Base-by-base conservation (phyloP, 805 yeast species). In the Candida taoyuanica region DNA sequence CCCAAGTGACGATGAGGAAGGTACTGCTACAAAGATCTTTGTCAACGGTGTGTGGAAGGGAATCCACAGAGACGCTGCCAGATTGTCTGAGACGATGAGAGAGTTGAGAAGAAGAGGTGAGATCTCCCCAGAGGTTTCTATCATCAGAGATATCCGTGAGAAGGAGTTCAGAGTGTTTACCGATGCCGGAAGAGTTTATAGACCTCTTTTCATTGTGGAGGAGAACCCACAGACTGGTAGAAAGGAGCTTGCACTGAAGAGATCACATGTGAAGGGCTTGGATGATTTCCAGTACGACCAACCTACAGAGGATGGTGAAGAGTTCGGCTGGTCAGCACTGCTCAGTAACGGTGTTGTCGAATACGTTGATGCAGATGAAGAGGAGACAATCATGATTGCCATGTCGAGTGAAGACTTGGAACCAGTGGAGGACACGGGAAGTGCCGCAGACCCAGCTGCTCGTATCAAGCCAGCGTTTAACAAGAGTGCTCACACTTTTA, bases 1-100 rank as follows among this genome's bases (percentile, higher is more conserved):
- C 39, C 98, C 98, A 24, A 87, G 86, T 44, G 86, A 86, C 48
- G 81, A 87, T 38, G 89, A 91, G 31, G 86, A 85, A 58, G 86
- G 95, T 24, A 88, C 96, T 58, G 87, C 95, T 21, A 89, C 97
- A 2, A 78, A 96, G 64, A 89, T 93, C 38, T 93, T 93, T 60
- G 94, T 93, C 37, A 93, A 93, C 59, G 99, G 99, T 74, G 96
- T 91, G 39, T 93, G 99, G 99, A 94, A 89, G 36, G 99, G 99
- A 68, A 91, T 94, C 27, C 98, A 91, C 60, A 79, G 95, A 67
- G 96, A 91, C 51, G 97, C 98, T 26, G 85, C 89, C n/a, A 76
- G 78, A 60, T 74, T 93, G 56, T 91, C 86, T 40, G 89, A 84
- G 33, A 89, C 96, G 16, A 83, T 93, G 78, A 78, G 93, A 59